phyloP scores from a whole-genome alignment of 306 rosid species.

The Quercus suber region DNA sequence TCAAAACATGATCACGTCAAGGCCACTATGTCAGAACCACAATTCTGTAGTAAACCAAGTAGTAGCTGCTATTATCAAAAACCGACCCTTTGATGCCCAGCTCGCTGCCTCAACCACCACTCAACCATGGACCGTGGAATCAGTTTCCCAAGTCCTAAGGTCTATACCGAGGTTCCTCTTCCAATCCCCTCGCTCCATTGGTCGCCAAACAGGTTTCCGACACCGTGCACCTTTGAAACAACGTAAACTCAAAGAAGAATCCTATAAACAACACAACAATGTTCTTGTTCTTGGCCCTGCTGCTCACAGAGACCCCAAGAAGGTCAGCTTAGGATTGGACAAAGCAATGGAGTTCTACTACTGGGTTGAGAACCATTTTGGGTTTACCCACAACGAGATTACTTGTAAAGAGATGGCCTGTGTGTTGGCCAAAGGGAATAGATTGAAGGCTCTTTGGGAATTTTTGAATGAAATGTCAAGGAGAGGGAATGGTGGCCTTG shows the following conservation, averaged over 20 bases:
- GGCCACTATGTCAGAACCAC: slow-evolving; percentile 18
- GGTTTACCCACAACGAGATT: slow-evolving; percentile 51
- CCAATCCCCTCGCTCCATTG: slow-evolving; percentile 71
- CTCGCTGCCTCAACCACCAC: slow-evolving; percentile 15
- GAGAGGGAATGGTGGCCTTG: slow-evolving; percentile 31
- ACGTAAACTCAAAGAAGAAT: slow-evolving; percentile 50
- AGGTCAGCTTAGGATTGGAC: slow-evolving; percentile 43
- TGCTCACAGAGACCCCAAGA: slow-evolving; percentile 50
- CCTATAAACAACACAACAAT: slow-evolving; percentile 23
- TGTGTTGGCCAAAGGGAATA: slow-evolving; percentile 56
- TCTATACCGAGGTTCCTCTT: slow-evolving; percentile 64
- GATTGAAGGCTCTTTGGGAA: slow-evolving; percentile 52
- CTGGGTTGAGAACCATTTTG: slow-evolving; percentile 62
- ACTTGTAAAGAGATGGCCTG: slow-evolving; percentile 78
- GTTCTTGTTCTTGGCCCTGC: slow-evolving; percentile 76
- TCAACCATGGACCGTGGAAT: slow-evolving; percentile 40
- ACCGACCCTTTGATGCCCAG: slow-evolving; percentile 51
- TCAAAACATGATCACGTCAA: slow-evolving; percentile 28
- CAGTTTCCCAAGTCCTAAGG: slow-evolving; percentile 53
- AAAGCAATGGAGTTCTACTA: slow-evolving; percentile 69
- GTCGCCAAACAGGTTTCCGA: slow-evolving; percentile 53
- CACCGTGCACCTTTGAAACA: slow-evolving; percentile 78
- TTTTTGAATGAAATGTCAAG: slow-evolving; percentile 55
- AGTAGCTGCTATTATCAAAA: slow-evolving; percentile 50
- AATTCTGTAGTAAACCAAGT: slow-evolving; percentile 49